A percentile compares a stretch with the other conserved stretches of the same genome.
Evolutionary conservation across 1,284 basidiomycete species (phyloP).

Genomic region (Pseudozyma thailandica): DNA sequence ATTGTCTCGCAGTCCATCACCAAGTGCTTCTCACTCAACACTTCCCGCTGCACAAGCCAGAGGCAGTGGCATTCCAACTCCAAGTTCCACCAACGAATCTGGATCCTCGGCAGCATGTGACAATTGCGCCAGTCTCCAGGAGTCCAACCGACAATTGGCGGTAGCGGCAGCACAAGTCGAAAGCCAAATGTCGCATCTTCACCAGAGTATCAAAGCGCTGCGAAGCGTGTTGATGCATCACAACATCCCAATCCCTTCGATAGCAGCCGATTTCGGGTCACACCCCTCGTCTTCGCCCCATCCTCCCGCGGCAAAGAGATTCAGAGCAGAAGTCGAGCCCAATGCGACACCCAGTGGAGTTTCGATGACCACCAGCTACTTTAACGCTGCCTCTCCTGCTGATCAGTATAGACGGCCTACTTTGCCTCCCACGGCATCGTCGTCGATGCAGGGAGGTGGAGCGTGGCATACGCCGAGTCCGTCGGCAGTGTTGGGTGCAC

Average conservation of each 20-base stretch:
- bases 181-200: slow-evolving; percentile 11
- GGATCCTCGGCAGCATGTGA: slow-evolving; percentile 5
- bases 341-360: slow-evolving; percentile 1
- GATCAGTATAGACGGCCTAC: not conserved
- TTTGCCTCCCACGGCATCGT: not conserved
- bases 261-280: not conserved
- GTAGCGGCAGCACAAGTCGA: slow-evolving; percentile 27
- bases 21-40: not conserved
- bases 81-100: not conserved
- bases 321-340: not conserved
- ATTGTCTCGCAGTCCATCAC: no score
- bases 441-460: not conserved
- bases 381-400: not conserved
- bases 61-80: slow-evolving; percentile 1
- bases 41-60: not conserved
- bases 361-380: slow-evolving; percentile 19
- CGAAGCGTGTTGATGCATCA: slow-evolving; percentile 21
- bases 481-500: slow-evolving; percentile 3
- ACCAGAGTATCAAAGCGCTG: slow-evolving; percentile 20
- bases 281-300: not conserved
- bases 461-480: slow-evolving; percentile 28
- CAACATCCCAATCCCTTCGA: slow-evolving; percentile 14
- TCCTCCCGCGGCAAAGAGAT: not conserved
- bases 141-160: slow-evolving; percentile 28
- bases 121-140: slow-evolving; percentile 10